These are phyloP conservation scores for Paecilomyces sp. DNA, from an alignment of 2,329 filamentous ascomycete species.

Conservation along the genomic window DNA sequence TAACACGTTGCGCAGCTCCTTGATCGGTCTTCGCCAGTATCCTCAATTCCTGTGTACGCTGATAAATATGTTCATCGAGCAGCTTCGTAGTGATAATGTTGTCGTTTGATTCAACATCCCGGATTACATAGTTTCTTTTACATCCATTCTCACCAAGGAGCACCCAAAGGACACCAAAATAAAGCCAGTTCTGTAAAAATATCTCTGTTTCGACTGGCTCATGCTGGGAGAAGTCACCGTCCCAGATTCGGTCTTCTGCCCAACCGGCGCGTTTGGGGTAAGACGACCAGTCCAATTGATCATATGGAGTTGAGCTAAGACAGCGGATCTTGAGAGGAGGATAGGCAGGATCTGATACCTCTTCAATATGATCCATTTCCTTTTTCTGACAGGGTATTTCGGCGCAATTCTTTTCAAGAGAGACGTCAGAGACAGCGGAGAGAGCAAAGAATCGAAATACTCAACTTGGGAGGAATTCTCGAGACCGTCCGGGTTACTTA, in stretches of 20 bases:
- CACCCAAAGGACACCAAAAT: slow-evolving; percentile 1
- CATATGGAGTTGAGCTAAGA: slow-evolving; percentile 1
- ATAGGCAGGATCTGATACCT: slow-evolving; percentile 1
- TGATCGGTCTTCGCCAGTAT: neutral
- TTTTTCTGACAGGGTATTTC: neutral
- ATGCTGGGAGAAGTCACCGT: slow-evolving; percentile 2
- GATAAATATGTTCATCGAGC: slow-evolving; percentile 1
- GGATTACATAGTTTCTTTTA: slow-evolving; percentile 1
- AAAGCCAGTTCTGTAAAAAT: slow-evolving; percentile 2
- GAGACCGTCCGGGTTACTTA: neutral
- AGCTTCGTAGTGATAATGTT: slow-evolving; percentile 1
- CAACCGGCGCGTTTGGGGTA: slow-evolving; percentile 1
- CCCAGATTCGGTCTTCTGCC: neutral
- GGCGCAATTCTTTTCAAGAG: neutral
- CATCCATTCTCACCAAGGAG: neutral
- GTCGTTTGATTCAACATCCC: neutral
- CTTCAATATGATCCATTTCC: slow-evolving; percentile 1
- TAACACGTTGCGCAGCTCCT: neutral
- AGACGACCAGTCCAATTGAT: slow-evolving; percentile 1
- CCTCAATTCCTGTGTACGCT: neutral
- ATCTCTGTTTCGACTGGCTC: neutral
- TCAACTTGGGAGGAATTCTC: neutral
- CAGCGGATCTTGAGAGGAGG: slow-evolving; percentile 1
- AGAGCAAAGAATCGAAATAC: neutral
- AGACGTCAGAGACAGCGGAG: neutral